These are phyloP conservation scores for Talaromyces adpressus DNA, from an alignment of 495 filamentous ascomycete genomes.

Conservation along the genomic window DNA sequence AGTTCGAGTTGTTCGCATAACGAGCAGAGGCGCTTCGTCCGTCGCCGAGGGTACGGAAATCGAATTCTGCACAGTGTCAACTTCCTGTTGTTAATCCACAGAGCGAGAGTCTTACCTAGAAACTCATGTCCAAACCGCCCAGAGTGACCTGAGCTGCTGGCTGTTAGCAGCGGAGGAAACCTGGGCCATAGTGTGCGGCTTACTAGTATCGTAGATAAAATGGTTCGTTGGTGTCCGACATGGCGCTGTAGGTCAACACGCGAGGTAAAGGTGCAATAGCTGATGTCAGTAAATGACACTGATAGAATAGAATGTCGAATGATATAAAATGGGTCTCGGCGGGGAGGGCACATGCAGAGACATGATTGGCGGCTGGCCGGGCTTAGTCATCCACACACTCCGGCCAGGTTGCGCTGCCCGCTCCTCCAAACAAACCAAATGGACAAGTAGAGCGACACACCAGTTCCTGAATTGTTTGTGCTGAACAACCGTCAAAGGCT, in stretches of 20 bases:
- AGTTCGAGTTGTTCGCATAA: constrained; percentile 99
- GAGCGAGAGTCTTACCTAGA: constrained; percentile 56
- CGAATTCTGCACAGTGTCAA: constrained; percentile 69
- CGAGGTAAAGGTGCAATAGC: not conserved
- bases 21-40: constrained; percentile 91
- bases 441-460: constrained; percentile 32
- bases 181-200: constrained; percentile 30
- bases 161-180: constrained; percentile 43
- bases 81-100: not conserved
- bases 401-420: constrained; percentile 27
- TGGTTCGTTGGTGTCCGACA: constrained; percentile 59
- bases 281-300: not conserved
- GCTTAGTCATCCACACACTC: constrained; percentile 48
- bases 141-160: constrained; percentile 83
- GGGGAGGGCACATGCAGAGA: not conserved
- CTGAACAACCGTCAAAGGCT: not conserved
- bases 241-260: constrained; percentile 13
- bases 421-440: constrained; percentile 22
- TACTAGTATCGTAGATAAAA: constrained; percentile 99
- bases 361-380: constrained; percentile 4
- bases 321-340: not conserved
- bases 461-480: not conserved
- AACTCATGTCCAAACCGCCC: constrained; percentile 99
- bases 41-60: constrained; percentile 88
- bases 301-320: not conserved